Base-by-base conservation (phyloP, 2,329 filamentous ascomycete species). In the Aspergillus candidus region DNA sequence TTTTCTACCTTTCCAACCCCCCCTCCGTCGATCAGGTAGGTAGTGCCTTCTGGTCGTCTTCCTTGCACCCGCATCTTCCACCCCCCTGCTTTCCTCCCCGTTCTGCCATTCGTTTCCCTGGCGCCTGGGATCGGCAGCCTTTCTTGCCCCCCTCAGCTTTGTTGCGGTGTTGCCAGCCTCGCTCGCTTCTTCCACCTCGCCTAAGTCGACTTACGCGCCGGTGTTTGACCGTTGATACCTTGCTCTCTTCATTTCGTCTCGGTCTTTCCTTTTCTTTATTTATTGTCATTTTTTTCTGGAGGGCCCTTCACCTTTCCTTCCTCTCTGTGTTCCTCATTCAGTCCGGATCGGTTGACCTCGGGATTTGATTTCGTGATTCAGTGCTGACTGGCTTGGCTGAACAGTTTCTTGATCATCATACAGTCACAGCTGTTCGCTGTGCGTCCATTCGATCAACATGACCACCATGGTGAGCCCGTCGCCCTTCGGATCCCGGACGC, bases 401-500 rank as follows among this genome's bases (percentile, higher is more conserved):
- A 40, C 38, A 56, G 48, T 47, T 32, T 37, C 51, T 47, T 27
- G 22, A 39, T 40, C 17, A 38, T 35, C 29, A 13, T 27, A 40
- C 22, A 38, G 41, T 44, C 56, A 57, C 61, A 53, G 61, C 59
- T 46, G 46, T 40, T 51, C 50, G 58, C 60, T 63, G 62, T 61
- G 59, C 52, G 32, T 46, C 40, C 45, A 38, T 38, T 51, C 35
- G 11, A 47, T 42, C 57, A 64, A 59, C 32, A 66, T 66, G 63
- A 66, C 63, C 52, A 66, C 63, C 47, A 66, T 66, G 63, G 63
- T 66, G 40, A 59, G 62, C 59, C 33, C 33, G 32, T 15, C 13
- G 13, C 15, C 40, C n/a, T 5, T 7, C 22, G 38, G 35, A 3
- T 4, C 8, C 5, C 14, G 13, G 11, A 27, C 4, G 6, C 4